Evolutionary conservation across 1,284 basidiomycete genomes (phyloP), one percentile per base, ranked within the genome.

Genomic region (Schizophyllum commune): DNA sequence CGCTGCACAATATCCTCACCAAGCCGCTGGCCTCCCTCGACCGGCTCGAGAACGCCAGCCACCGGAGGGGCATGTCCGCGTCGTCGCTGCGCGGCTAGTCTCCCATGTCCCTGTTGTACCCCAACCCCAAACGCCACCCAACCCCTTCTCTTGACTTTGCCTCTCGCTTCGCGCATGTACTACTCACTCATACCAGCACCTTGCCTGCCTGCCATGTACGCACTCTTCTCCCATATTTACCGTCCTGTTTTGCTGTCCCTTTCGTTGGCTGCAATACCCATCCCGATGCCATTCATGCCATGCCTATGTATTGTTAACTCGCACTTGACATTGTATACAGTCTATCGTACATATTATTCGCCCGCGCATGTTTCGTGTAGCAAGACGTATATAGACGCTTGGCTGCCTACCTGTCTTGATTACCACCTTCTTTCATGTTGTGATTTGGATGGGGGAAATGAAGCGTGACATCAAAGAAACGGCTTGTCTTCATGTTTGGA

Each of bases 1-100:
- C 39, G 39, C 39, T 47, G 39, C 39, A 47, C 71, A 82, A 87
- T 68, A 70, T 89, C 39, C 74, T 89, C 63, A 80, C 84, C 60
- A 86, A 85, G 73, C 77, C 80, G 47, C 67, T 76, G 57, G 75
- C 79, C 20, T 76, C 74, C 62, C 68, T 79, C 61, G 82, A 85
- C 63, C 69, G 71, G 47, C 70, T 47, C 39, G 39, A 47, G 13
- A 47, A 75, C 55, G 70, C 77, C 58, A 70, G 77, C 55, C 86
- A 89, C 72, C 77, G 85, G 65, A 78, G 85, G 63, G 85, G 85
- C 54, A 76, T 82, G 69, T 88, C 86, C 52, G 77, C 83, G 39
- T 47, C 39, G 39, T 47, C 39, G 9, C 39, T 47, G 9, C 39
- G 39, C 17, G 39, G 39, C 17, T 47, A 17, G 17, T 3, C 13